Conservation (phyloP, 306 rosid genomes). For the Vigna hirtella region DNA sequence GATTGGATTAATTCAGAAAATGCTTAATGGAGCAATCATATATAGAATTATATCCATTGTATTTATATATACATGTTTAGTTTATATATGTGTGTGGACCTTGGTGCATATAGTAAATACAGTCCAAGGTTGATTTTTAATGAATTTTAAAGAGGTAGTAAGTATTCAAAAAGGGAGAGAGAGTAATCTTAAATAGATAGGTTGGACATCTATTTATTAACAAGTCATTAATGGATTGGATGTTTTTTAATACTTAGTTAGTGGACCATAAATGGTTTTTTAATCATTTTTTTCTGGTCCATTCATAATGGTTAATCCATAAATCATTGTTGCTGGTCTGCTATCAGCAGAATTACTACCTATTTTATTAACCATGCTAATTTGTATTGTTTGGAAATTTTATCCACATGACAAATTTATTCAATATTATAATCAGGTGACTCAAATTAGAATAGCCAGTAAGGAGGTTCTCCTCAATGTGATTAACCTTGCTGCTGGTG, state of each 20-base stretch:
- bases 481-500: slow-evolving; percentile 78
- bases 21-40: neutral
- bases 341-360: slow-evolving; percentile 10
- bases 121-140: neutral
- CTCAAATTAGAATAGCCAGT: slow-evolving; percentile 77
- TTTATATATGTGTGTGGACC: neutral
- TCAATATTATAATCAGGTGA: slow-evolving; percentile 65
- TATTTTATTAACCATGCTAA: slow-evolving; percentile 24
- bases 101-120: neutral
- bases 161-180: slow-evolving; percentile 1
- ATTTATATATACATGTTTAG: neutral
- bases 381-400: slow-evolving; percentile 33
- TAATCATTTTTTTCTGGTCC: slow-evolving; percentile 22
- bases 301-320: neutral
- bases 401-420: slow-evolving; percentile 25
- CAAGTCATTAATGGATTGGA: neutral
- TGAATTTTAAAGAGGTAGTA: slow-evolving; percentile 10
- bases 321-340: neutral
- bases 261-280: neutral
- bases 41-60: neutral
- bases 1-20: neutral
- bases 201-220: neutral
- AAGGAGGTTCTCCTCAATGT: slow-evolving; percentile 63
- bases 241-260: slow-evolving; percentile 1
- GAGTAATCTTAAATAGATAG: slow-evolving; percentile 20